These are phyloP conservation scores for Paraleonurus japonicus DNA, from an alignment of 257 asterid species.

Conservation along the genomic window DNA sequence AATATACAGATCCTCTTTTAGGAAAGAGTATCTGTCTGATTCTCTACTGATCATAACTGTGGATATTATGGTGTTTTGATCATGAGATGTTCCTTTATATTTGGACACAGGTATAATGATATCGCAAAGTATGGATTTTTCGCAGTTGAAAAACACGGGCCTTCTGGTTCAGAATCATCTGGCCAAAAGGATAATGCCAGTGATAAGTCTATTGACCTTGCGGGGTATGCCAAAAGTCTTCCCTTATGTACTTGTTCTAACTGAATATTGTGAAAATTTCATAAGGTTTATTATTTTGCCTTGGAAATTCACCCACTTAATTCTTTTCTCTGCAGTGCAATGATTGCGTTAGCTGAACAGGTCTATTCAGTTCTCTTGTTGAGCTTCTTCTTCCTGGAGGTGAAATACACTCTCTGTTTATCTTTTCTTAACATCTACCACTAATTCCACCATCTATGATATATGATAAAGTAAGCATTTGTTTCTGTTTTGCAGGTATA, in stretches of 20 bases:
- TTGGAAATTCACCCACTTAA: constrained; percentile 13
- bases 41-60: neutral
- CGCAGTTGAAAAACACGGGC: constrained; percentile 49
- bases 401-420: constrained; percentile 28
- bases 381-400: constrained; percentile 93
- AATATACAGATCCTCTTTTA: neutral
- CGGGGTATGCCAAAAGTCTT: constrained; percentile 51
- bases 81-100: constrained; percentile 13
- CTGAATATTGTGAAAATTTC: constrained; percentile 2
- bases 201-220: constrained; percentile 61
- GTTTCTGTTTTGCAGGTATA: constrained; percentile 56
- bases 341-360: constrained; percentile 89
- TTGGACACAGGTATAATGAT: constrained; percentile 72
- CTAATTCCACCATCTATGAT: constrained; percentile 11
- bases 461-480: constrained; percentile 5
- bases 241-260: constrained; percentile 1
- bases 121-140: constrained; percentile 85
- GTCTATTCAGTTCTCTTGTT: constrained; percentile 78
- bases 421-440: constrained; percentile 12
- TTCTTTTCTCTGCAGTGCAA: constrained; percentile 44
- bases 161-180: constrained; percentile 40
- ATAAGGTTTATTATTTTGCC: constrained; percentile 16
- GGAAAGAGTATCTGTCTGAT: neutral
- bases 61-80: constrained; percentile 10
- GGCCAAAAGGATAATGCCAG: constrained; percentile 40